Conservation (phyloP, 495 filamentous ascomycete genomes). For the Hapsidospora chrysogenum region DNA sequence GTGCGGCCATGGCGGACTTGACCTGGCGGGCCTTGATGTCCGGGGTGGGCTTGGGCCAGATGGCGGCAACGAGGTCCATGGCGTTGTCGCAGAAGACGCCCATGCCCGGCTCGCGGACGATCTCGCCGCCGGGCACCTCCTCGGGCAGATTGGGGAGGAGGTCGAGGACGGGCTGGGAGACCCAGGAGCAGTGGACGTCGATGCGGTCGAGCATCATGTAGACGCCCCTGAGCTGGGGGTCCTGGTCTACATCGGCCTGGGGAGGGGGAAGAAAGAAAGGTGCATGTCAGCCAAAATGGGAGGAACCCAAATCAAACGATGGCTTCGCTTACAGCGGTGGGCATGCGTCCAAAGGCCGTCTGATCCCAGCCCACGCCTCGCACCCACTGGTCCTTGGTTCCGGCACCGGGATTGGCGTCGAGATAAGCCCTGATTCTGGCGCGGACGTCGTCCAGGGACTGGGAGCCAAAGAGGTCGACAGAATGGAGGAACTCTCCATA, state of each 20-base stretch:
- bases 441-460: conserved; percentile 30
- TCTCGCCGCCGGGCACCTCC: conserved; percentile 39
- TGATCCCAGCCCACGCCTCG: conserved; percentile 53
- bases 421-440: conserved; percentile 28
- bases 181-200: conserved; percentile 49
- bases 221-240: conserved; percentile 26
- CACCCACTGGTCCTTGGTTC: conserved; percentile 34
- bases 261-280: neutral
- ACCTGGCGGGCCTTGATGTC: conserved; percentile 30
- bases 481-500: conserved; percentile 49
- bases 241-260: conserved; percentile 34
- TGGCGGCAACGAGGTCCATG: conserved; percentile 37
- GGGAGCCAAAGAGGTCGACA: conserved; percentile 38
- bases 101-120: conserved; percentile 34
- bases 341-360: conserved; percentile 40
- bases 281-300: neutral
- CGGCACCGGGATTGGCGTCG: conserved; percentile 16
- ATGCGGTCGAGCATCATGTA: conserved; percentile 52
- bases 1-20: conserved; percentile 33
- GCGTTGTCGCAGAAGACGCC: conserved; percentile 60
- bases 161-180: conserved; percentile 39
- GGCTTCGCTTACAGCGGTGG: conserved; percentile 34
- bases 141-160: conserved; percentile 35
- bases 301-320: neutral
- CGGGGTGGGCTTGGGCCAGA: conserved; percentile 35